Base-by-base conservation (phyloP, 345 rosid species). In the Garcia nutans region DNA sequence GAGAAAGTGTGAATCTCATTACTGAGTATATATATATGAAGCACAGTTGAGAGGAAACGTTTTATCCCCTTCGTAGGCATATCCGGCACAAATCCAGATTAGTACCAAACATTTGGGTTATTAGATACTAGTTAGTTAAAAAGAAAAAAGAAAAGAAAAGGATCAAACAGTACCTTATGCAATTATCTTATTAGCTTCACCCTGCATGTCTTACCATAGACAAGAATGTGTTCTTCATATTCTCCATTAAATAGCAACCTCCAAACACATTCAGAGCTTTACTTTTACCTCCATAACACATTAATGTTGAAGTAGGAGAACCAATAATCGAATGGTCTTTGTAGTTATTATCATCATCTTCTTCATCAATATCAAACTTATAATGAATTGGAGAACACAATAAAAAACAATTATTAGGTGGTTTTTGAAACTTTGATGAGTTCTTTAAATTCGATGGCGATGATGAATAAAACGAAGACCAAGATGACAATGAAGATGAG, bases 211-310 rank as follows among this genome's bases (percentile, higher is more conserved):
- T 86, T 7, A 84, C 79, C 65, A 84, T 79, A 70, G 86, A 77
- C 75, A 78, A 42, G 59, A 89, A 78, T 64, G 77, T 83, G 70
- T 81, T 85, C 87, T 85, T 88, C 86, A 88, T 73, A 55, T 80
- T 85, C 42, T 77, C 74, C 84, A 87, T 74, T 6, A 88, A 85
- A 69, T 77, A 79, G 65, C 84, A 81, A 47, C 90, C 85, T 82
- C 80, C 33, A n/a, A 44, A 22, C 49, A 28, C 62, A 44, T 44
- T 73, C 28, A 61, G 47, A 44, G 54, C 45, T 56, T 61, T 80
- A 11, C 52, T 61, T 71, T 65, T 82, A 42, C n/a, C 68, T 54
- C 73, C 73, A 44, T 75, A 83, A 74, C 88, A 76, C 80, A 47
- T 47, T 47, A 80, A 37, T 17, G 83, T 84, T 13, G 87, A 84